Conservation (phyloP, 2,329 filamentous ascomycete species). For the Pseudogymnoascus sp. region DNA sequence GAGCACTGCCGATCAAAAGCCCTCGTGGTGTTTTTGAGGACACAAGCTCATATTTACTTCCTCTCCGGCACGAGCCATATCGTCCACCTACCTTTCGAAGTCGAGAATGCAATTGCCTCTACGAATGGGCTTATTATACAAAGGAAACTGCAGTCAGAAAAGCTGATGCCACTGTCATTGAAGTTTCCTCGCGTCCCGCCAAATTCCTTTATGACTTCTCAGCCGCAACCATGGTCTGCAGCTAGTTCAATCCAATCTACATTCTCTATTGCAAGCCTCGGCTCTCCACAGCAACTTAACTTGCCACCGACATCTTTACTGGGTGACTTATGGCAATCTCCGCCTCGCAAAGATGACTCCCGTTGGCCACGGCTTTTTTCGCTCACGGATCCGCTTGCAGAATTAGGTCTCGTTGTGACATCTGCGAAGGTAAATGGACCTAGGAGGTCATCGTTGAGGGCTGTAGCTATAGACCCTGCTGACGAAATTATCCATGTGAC, state of each 20-base stretch:
- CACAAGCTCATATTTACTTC: constrained; percentile 89
- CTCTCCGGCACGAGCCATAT: constrained; percentile 81
- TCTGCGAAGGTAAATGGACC: constrained; percentile 31
- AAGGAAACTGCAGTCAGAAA: constrained; percentile 55
- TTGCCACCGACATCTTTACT: constrained; percentile 45
- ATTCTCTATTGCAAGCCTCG: constrained; percentile 50
- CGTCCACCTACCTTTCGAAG: constrained; percentile 88
- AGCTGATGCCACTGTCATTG: constrained; percentile 42
- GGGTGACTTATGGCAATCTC: constrained; percentile 49
- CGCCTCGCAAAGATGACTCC: constrained; percentile 43
- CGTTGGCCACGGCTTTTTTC: constrained; percentile 72
- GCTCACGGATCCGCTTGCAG: constrained; percentile 75
- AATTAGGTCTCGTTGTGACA: constrained; percentile 72
- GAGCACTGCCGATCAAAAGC: constrained; percentile 46
- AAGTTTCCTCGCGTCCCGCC: constrained; percentile 58
- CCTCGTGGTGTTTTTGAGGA: constrained; percentile 83
- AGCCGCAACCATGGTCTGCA: constrained; percentile 45
- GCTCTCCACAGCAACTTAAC: constrained; percentile 45
- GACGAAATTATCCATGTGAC: constrained; percentile 76
- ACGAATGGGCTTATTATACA: constrained; percentile 80
- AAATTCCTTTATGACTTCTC: constrained; percentile 73
- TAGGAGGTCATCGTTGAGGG: constrained; percentile 34
- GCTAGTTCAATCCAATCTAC: constrained; percentile 40
- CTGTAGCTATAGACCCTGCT: constrained; percentile 57
- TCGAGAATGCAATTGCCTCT: constrained; percentile 76